A percentile compares a stretch with the other conserved stretches of the same genome.
These are phyloP conservation scores for Aegilops umbellulata DNA, from an alignment of 176 grass and related monocot species.

Conservation along the genomic window DNA sequence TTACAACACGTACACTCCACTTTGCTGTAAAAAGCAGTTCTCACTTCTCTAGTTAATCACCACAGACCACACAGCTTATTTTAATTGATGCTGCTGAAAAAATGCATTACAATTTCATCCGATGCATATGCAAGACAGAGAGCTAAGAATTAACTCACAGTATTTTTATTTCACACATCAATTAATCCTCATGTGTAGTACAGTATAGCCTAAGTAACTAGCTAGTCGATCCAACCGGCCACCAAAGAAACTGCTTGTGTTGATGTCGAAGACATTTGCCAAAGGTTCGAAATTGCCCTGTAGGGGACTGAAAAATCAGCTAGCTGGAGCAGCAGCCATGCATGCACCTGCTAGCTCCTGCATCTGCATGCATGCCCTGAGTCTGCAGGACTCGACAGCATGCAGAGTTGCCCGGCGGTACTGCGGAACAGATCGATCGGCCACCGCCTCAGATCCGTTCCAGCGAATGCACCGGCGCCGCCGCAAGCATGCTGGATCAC, in stretches of 20 bases:
- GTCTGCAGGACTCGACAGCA: not conserved
- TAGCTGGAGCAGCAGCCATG: not conserved
- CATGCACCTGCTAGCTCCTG: not conserved
- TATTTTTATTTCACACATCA: too few species aligned
- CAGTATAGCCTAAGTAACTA: not conserved
- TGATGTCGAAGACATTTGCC: slow-evolving; percentile 27
- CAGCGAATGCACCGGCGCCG: not conserved
- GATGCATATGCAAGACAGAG: too few species aligned
- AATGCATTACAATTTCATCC: too few species aligned
- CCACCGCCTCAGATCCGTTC: not conserved
- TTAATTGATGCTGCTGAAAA: too few species aligned
- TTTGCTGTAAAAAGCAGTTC: too few species aligned
- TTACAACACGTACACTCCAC: too few species aligned
- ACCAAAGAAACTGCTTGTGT: not conserved
- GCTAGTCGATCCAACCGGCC: not conserved
- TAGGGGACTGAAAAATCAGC: slow-evolving; percentile 1
- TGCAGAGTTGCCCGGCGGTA: slow-evolving; percentile 37
- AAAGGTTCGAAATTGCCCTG: slow-evolving; percentile 43
- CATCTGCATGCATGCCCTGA: slow-evolving; percentile 22
- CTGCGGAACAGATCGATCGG: slow-evolving; percentile 6
- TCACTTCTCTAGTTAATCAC: too few species aligned
- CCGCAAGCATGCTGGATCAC: not conserved
- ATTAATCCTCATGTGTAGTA: not conserved
- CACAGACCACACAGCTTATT: too few species aligned
- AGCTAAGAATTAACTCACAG: too few species aligned